These are phyloP conservation scores for Termitomyces sp. DNA, from an alignment of 768 basidiomycete genomes.

Conservation along the genomic window DNA sequence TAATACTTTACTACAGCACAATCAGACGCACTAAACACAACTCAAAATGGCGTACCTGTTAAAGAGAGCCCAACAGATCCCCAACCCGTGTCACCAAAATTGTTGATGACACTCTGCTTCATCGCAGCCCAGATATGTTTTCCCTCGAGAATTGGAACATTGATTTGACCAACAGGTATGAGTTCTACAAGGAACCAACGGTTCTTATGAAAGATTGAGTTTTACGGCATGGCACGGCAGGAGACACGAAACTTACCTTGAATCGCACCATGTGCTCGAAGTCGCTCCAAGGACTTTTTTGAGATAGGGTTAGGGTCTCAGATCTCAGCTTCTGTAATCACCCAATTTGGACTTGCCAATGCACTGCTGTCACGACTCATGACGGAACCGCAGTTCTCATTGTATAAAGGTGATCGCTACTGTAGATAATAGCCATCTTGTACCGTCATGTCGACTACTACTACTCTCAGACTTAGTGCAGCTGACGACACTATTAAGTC, in stretches of 20 bases:
- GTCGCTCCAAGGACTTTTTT: no score
- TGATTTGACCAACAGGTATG: slow-evolving; percentile 37
- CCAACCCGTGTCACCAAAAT: slow-evolving; percentile 88
- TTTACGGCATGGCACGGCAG: no score
- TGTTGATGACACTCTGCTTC: slow-evolving; percentile 58
- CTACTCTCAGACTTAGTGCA: slow-evolving; percentile 20
- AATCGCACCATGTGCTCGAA: slow-evolving; percentile 21
- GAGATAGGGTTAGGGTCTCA: background rate
- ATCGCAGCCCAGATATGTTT: slow-evolving; percentile 66
- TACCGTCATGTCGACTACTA: background rate
- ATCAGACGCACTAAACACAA: slow-evolving; percentile 1
- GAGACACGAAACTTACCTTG: slow-evolving; percentile 9
- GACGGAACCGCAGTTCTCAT: background rate
- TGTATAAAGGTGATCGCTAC: no score
- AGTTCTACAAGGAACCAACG: slow-evolving; percentile 89
- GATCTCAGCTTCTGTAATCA: no score
- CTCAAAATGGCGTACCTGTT: slow-evolving; percentile 36
- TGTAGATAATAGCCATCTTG: background rate
- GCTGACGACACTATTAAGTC: slow-evolving; percentile 42
- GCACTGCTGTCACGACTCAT: background rate
- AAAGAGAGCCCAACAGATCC: slow-evolving; percentile 70
- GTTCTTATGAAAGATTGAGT: slow-evolving; percentile 38
- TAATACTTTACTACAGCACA: slow-evolving; percentile 72
- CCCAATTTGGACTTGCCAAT: background rate
- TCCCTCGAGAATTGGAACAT: slow-evolving; percentile 35